These are phyloP conservation scores for Ascochyta fabae DNA, from an alignment of 2,329 filamentous ascomycete genomes.

Conservation along the genomic window DNA sequence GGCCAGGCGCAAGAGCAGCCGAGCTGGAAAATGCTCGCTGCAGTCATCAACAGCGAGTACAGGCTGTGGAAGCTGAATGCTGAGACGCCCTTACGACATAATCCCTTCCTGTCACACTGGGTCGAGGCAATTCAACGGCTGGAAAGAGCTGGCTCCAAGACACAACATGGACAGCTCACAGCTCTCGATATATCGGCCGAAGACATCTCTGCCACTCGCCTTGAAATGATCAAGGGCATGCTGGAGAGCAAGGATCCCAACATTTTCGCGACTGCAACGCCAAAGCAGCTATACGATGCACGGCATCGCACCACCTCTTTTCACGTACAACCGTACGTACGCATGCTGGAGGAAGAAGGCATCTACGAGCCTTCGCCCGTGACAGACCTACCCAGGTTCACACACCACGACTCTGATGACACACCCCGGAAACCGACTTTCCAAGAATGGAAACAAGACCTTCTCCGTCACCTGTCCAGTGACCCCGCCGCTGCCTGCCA, in stretches of 20 bases:
- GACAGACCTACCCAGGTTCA: background rate
- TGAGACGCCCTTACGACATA: conserved; percentile 38
- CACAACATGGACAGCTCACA: background rate
- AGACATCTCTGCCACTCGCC: conserved; percentile 28
- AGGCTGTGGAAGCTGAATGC: conserved; percentile 42
- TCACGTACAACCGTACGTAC: conserved; percentile 38
- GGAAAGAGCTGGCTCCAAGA: background rate
- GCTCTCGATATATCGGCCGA: conserved; percentile 15
- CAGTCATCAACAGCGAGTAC: conserved; percentile 47
- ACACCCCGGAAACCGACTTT: conserved; percentile 19
- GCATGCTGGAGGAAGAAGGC: conserved; percentile 47
- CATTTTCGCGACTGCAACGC: conserved; percentile 19
- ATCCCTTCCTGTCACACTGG: conserved; percentile 52
- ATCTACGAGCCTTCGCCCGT: conserved; percentile 37
- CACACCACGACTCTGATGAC: background rate
- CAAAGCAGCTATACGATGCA: conserved; percentile 23
- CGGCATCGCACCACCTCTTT: conserved; percentile 28
- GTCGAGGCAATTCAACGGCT: conserved; percentile 43
- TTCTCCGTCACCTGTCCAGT: conserved; percentile 27
- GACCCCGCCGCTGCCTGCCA: conserved; percentile 32
- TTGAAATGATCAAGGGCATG: conserved; percentile 38
- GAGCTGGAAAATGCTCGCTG: conserved; percentile 30
- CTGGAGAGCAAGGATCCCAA: conserved; percentile 20
- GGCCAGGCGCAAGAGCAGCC: conserved; percentile 23
- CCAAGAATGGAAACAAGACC: conserved; percentile 31